phyloP scores from a whole-genome alignment of 2,329 filamentous ascomycete genomes.

The Xylaria sp. region DNA sequence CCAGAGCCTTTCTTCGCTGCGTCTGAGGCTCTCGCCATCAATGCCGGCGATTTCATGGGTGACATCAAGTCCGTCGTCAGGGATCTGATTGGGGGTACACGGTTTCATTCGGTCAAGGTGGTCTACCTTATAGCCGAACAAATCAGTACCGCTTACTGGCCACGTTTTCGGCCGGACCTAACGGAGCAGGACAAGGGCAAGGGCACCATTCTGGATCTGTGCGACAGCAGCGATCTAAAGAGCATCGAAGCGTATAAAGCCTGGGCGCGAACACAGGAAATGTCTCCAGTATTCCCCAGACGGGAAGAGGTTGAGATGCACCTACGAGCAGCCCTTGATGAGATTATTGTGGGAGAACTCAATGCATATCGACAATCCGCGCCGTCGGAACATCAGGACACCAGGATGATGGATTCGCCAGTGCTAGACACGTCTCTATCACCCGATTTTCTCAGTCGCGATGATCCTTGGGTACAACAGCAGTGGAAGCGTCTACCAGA shows the following conservation, averaged over 20 bases:
- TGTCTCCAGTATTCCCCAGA: constrained; percentile 43
- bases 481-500: constrained; percentile 43
- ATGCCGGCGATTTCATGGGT: constrained; percentile 41
- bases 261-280: constrained; percentile 46
- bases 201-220: constrained; percentile 46
- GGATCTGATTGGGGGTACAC: constrained; percentile 40
- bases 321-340: constrained; percentile 39
- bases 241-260: constrained; percentile 42
- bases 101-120: constrained; percentile 40
- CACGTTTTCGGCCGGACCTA: constrained; percentile 43
- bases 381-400: constrained; percentile 14
- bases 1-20: constrained; percentile 46
- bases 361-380: constrained; percentile 33
- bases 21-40: constrained; percentile 42
- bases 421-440: constrained; percentile 11
- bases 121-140: constrained; percentile 46
- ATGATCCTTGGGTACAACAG: constrained; percentile 43
- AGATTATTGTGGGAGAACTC: constrained; percentile 41
- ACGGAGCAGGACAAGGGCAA: constrained; percentile 44
- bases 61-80: constrained; percentile 40
- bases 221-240: constrained; percentile 38
- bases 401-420: not conserved
- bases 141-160: constrained; percentile 45
- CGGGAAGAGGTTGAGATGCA: constrained; percentile 43
- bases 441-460: constrained; percentile 23